These are phyloP conservation scores for Wickerhamomyces pijperi DNA, from an alignment of 805 yeast genomes.

Conservation along the genomic window DNA sequence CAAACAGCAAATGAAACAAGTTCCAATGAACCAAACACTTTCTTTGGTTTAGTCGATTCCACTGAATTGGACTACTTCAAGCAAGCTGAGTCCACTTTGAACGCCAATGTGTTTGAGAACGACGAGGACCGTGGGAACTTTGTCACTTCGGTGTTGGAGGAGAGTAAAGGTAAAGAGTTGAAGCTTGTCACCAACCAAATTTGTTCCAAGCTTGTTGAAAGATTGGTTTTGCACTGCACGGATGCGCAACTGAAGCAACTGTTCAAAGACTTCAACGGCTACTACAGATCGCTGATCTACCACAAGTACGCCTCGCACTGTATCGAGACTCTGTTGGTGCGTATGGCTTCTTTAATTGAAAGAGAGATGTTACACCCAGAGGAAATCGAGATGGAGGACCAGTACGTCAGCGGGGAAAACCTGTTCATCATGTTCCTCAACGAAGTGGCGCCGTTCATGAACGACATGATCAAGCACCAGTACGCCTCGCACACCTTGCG, in stretches of 20 bases:
- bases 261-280: conserved; percentile 60
- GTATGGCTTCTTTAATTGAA: conserved; percentile 66
- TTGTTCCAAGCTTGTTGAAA: conserved; percentile 85
- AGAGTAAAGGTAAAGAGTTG: conserved; percentile 79
- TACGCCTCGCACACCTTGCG: conserved; percentile 87
- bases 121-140: conserved; percentile 68
- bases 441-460: conserved; percentile 52
- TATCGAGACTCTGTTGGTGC: conserved; percentile 70
- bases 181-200: conserved; percentile 90
- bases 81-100: conserved; percentile 79
- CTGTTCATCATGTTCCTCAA: conserved; percentile 52
- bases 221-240: conserved; percentile 60
- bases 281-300: conserved; percentile 62
- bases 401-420: conserved; percentile 48
- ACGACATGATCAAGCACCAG: conserved; percentile 54
- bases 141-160: conserved; percentile 70
- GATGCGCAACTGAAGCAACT: conserved; percentile 55
- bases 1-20: no score
- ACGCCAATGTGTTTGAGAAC: conserved; percentile 65
- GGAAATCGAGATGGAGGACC: conserved; percentile 22
- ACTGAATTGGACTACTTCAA: conserved; percentile 85
- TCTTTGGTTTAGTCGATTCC: conserved; percentile 80
- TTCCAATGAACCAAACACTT: conserved; percentile 29
- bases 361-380: conserved; percentile 47
- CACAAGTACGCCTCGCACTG: conserved; percentile 95